Conservation (phyloP, 495 filamentous ascomycete genomes). For the Halenospora varia region DNA sequence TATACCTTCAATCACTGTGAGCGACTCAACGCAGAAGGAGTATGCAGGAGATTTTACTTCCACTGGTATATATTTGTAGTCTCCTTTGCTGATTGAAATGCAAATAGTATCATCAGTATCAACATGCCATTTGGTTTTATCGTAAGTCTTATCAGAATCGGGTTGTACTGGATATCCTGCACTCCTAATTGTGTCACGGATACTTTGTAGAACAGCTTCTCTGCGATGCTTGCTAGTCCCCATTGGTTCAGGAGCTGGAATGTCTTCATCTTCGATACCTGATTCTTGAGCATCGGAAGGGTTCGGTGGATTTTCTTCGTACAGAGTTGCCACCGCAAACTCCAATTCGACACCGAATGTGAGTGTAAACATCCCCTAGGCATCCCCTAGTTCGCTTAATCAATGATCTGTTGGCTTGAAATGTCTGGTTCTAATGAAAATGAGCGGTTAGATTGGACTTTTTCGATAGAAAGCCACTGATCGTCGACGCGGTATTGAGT, state of each 20-base stretch:
- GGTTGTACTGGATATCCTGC: not conserved
- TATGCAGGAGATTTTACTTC: slow-evolving; percentile 5
- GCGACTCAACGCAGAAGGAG: not conserved
- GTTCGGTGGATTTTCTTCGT: not conserved
- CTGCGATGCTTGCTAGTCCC: not conserved
- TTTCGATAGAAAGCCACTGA: too few relatives aligned
- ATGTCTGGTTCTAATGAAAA: too few relatives aligned
- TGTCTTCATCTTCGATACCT: too few relatives aligned
- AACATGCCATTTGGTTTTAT: slow-evolving; percentile 1
- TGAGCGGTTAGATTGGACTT: too few relatives aligned
- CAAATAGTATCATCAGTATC: not conserved
- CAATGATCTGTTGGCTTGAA: too few relatives aligned
- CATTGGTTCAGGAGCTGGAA: not conserved
- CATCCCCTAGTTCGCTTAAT: too few relatives aligned
- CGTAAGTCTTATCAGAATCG: not conserved
- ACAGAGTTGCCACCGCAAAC: slow-evolving; percentile 24
- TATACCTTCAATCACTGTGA: not conserved
- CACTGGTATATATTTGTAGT: not conserved
- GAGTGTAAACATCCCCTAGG: not conserved
- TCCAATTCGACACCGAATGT: slow-evolving; percentile 32
- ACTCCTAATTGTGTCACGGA: not conserved
- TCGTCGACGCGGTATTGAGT: too few relatives aligned
- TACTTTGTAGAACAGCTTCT: not conserved
- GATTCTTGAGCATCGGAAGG: not conserved
- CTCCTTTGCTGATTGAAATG: not conserved